Conservation (phyloP, 2,329 filamentous ascomycete genomes). For the Thelonectria blattea region DNA sequence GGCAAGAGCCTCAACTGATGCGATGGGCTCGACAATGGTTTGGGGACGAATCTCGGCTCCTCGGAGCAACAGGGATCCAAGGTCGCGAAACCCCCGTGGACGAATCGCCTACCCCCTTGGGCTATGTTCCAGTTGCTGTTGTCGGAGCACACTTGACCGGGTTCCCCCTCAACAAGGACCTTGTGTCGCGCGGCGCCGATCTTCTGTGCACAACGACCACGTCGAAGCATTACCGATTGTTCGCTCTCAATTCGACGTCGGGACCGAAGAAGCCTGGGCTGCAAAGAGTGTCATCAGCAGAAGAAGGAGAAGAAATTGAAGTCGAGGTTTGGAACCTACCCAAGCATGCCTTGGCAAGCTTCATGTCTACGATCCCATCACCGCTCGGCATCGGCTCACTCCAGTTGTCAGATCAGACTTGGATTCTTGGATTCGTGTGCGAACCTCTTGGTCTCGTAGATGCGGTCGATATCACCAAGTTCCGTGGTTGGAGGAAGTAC, state of each 20-base stretch:
- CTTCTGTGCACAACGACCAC: conserved; percentile 38
- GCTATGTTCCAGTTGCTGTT: conserved; percentile 38
- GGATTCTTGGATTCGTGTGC: conserved; percentile 47
- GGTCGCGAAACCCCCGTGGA: conserved; percentile 3
- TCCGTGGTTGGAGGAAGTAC: conserved; percentile 43
- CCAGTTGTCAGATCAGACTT: conserved; percentile 42
- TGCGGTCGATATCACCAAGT: conserved; percentile 41
- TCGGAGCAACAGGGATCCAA: conserved; percentile 40
- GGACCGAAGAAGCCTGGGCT: conserved; percentile 42
- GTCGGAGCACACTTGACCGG: conserved; percentile 46
- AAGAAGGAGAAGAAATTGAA: conserved; percentile 39
- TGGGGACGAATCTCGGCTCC: conserved; percentile 20
- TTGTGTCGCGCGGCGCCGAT: conserved; percentile 39
- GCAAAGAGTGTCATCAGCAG: conserved; percentile 29
- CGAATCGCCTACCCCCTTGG: neutral
- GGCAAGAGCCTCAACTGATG: conserved; percentile 44
- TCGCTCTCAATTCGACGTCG: conserved; percentile 30
- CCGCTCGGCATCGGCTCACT: conserved; percentile 46
- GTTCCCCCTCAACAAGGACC: conserved; percentile 44
- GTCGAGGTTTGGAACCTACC: conserved; percentile 47
- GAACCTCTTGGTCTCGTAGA: conserved; percentile 42
- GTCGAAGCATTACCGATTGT: conserved; percentile 40
- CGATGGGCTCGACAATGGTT: conserved; percentile 40
- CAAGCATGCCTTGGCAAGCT: conserved; percentile 37
- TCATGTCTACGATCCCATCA: conserved; percentile 41